These are phyloP conservation scores for Yueomyces sp. DNA, from an alignment of 1,139 yeast species.

Conservation along the genomic window DNA sequence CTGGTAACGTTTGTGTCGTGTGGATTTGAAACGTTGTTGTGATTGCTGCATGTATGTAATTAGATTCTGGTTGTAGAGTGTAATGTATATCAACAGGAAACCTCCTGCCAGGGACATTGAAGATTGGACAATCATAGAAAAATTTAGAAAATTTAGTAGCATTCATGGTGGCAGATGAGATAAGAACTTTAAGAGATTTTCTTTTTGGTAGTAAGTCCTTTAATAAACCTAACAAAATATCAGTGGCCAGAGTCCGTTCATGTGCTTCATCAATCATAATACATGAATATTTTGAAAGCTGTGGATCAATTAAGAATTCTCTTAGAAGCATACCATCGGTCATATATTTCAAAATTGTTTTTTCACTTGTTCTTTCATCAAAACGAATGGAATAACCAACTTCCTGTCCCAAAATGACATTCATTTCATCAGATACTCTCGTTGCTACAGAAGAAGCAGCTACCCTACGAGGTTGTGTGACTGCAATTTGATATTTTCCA, in stretches of 20 bases:
- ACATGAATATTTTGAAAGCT: constrained; percentile 55
- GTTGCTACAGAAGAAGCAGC: constrained; percentile 62
- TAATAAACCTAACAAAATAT: constrained; percentile 69
- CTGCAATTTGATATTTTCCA: constrained; percentile 44
- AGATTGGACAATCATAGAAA: constrained; percentile 75
- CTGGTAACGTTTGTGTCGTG: constrained; percentile 51
- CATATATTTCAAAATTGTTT: constrained; percentile 57
- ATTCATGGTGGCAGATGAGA: constrained; percentile 92
- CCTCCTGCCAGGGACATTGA: constrained; percentile 79
- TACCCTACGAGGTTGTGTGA: constrained; percentile 66
- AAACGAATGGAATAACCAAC: constrained; percentile 62
- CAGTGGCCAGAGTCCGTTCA: constrained; percentile 88
- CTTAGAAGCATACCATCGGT: constrained; percentile 90
- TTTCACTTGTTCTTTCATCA: constrained; percentile 43
- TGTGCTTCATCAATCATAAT: constrained; percentile 96
- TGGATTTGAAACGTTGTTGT: constrained; percentile 75
- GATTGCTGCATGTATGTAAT: constrained; percentile 78
- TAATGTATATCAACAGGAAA: constrained; percentile 83
- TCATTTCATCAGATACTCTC: constrained; percentile 56
- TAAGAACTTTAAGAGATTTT: constrained; percentile 57
- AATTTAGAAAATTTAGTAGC: constrained; percentile 72
- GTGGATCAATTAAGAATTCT: constrained; percentile 72
- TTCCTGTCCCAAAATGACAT: constrained; percentile 43
- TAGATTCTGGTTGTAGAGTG: constrained; percentile 80
- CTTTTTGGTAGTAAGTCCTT: constrained; percentile 54